Percentiles rank a stretch among this genome's conserved stretches.
phyloP scores from a whole-genome alignment of 2,329 filamentous ascomycete genomes.

The Fusarium sulawesiense region DNA sequence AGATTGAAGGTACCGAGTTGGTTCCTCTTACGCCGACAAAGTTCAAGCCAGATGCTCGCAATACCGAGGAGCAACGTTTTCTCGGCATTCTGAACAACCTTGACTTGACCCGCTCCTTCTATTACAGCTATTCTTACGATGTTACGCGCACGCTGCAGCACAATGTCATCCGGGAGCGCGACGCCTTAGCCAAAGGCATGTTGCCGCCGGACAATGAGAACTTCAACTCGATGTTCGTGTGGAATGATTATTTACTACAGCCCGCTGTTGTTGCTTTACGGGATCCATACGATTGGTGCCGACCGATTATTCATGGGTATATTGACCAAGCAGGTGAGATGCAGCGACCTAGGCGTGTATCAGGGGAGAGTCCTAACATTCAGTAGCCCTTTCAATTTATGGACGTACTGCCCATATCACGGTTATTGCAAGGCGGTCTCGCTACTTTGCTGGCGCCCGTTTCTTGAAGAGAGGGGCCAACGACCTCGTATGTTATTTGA shows the following conservation, averaged over 20 bases:
- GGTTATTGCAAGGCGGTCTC: conserved; percentile 89
- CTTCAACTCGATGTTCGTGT: conserved; percentile 96
- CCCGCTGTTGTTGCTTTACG: conserved; percentile 77
- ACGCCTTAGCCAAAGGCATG: conserved; percentile 73
- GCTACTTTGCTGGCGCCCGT: conserved; percentile 92
- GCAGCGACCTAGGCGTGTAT: not conserved
- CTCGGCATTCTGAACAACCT: conserved; percentile 89
- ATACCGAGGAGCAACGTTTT: conserved; percentile 90
- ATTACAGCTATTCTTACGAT: conserved; percentile 98
- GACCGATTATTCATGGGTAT: conserved; percentile 95
- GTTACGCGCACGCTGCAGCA: conserved; percentile 92
- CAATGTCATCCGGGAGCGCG: conserved; percentile 86
- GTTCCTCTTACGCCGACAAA: conserved; percentile 84
- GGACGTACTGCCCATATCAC: conserved; percentile 91
- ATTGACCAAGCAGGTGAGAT: conserved; percentile 81
- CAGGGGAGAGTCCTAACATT: conserved; percentile 2
- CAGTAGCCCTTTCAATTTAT: conserved; percentile 78
- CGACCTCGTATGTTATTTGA: conserved; percentile 67
- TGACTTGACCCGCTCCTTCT: conserved; percentile 91
- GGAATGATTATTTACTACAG: conserved; percentile 90
- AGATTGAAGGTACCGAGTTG: conserved; percentile 92
- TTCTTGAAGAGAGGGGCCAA: conserved; percentile 96
- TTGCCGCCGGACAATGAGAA: conserved; percentile 70
- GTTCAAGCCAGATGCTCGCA: conserved; percentile 79
- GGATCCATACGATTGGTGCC: conserved; percentile 93